phyloP scores from a whole-genome alignment of 768 basidiomycete species.

The Mycena olivaceomarginata region DNA sequence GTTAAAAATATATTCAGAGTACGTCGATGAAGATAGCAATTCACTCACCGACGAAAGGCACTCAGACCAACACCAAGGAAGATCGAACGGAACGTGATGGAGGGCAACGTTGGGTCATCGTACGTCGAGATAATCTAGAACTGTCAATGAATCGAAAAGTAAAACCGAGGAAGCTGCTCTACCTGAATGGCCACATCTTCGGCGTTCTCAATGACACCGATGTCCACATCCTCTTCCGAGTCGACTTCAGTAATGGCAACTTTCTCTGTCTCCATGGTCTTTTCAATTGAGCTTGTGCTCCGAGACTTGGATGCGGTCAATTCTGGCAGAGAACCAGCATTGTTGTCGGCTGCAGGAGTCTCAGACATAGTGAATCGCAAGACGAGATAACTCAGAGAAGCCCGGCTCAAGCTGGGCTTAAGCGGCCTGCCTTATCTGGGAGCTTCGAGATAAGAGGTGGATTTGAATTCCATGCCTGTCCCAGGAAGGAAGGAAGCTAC shows the following conservation, averaged over 20 bases:
- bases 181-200: constrained; percentile 67
- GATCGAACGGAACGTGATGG: constrained; percentile 68
- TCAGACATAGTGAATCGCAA: constrained; percentile 26
- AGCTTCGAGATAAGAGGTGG: constrained; percentile 15
- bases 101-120: constrained; percentile 68
- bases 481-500: constrained; percentile 1
- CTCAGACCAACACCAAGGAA: constrained; percentile 70
- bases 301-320: constrained; percentile 30
- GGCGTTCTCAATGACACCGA: constrained; percentile 59
- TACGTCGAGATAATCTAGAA: constrained; percentile 66
- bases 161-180: neutral
- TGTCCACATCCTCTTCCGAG: constrained; percentile 13
- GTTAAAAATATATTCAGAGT: neutral
- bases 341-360: constrained; percentile 4
- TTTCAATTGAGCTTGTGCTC: constrained; percentile 28
- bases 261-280: constrained; percentile 29
- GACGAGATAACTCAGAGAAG: neutral
- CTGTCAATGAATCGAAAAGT: neutral
- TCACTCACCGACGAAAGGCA: constrained; percentile 62
- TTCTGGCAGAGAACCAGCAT: constrained; percentile 27
- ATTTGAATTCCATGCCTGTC: constrained; percentile 3
- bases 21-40: neutral
- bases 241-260: constrained; percentile 36
- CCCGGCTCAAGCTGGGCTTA: neutral
- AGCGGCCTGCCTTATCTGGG: constrained; percentile 12